A percentile compares a stretch with the other conserved stretches of the same genome.
Conservation (phyloP, 1,284 basidiomycete species). For the Blastosporella zonata region DNA sequence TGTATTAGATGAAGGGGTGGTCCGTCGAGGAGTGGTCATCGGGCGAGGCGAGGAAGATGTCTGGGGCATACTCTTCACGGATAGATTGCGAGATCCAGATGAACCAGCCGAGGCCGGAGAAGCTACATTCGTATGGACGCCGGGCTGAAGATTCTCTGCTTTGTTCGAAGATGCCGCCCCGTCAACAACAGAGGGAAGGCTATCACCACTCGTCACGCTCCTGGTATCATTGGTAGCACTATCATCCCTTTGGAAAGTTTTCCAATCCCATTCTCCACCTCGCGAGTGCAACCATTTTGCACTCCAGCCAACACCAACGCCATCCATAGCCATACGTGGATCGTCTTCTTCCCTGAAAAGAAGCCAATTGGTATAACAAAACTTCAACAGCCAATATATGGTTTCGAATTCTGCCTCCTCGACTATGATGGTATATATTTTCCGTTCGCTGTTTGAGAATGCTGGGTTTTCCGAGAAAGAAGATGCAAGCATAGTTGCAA, state of each 20-base stretch:
- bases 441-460: conserved; percentile 46
- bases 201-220: conserved; percentile 45
- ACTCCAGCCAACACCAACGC: conserved; percentile 61
- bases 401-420: conserved; percentile 83
- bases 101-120: conserved; percentile 17
- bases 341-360: conserved; percentile 65
- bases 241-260: conserved; percentile 47
- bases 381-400: conserved; percentile 81
- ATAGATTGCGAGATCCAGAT: conserved; percentile 15
- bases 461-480: conserved; percentile 61
- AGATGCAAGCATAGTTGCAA: conserved; percentile 74
- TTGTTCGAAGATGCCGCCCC: conserved; percentile 27
- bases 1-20: background rate
- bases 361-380: conserved; percentile 77
- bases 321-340: conserved; percentile 58
- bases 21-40: conserved; percentile 15
- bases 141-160: conserved; percentile 27
- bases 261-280: conserved; percentile 72
- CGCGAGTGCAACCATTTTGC: conserved; percentile 50
- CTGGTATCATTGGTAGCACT: conserved; percentile 33
- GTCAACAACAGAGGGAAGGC: conserved; percentile 31
- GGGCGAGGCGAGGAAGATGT: conserved; percentile 21
- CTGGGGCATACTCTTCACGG: conserved; percentile 20
- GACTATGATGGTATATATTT: conserved; percentile 65
- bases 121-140: conserved; percentile 14